Conservation (phyloP, 371 early-diverging fungal species). For the Blakeslea trispora region DNA sequence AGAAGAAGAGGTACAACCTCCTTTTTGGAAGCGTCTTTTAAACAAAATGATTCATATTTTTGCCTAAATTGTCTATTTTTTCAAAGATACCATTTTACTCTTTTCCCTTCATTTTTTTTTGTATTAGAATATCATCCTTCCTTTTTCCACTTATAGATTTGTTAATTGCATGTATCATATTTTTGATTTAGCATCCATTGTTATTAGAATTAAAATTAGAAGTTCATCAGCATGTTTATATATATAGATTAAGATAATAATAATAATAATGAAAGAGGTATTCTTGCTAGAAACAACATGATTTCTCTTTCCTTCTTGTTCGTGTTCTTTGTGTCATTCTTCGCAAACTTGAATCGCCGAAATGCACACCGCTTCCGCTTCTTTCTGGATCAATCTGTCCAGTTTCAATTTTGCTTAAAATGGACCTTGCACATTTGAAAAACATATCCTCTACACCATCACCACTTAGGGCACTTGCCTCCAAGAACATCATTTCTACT, state of each 20-base stretch:
- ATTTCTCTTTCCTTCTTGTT: constrained; percentile 52
- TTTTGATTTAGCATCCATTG: too few relatives aligned
- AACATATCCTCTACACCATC: constrained; percentile 66
- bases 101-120: too few relatives aligned
- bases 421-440: constrained; percentile 62
- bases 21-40: constrained; percentile 19
- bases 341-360: constrained; percentile 62
- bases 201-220: too few relatives aligned
- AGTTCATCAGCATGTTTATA: too few relatives aligned
- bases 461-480: constrained; percentile 62
- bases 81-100: neutral
- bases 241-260: too few relatives aligned
- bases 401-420: constrained; percentile 63
- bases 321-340: constrained; percentile 64
- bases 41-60: constrained; percentile 19
- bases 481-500: constrained; percentile 64
- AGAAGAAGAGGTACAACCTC: constrained; percentile 15
- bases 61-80: constrained; percentile 19
- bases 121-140: too few relatives aligned
- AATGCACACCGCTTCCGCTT: constrained; percentile 65
- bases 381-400: constrained; percentile 68
- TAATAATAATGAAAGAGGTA: too few relatives aligned
- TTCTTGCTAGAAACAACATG: constrained; percentile 53
- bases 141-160: too few relatives aligned
- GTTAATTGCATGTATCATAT: too few relatives aligned